Evolutionary conservation across 805 yeast genomes (phyloP), one percentile per base, ranked within the genome.

Genomic region (Maudiozyma saulgeensis): DNA sequence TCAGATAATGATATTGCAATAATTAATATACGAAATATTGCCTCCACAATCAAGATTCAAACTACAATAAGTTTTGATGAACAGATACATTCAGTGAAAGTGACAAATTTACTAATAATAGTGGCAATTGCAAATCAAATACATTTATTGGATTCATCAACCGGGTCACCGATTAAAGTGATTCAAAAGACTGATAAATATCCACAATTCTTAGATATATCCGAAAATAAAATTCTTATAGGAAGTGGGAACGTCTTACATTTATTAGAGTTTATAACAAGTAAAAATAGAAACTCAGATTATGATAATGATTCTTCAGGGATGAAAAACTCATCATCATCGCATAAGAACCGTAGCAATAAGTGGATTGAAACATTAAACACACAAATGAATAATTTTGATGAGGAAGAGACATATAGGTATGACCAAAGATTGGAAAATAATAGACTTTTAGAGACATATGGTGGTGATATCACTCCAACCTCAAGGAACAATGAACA

Each of bases 231-330:
- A 35, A 56, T 66, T 53, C 50, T 66, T 15, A 47, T 62, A 25
- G 67, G 63, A 8, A 58, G 61, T 40, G 61, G 61, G 18, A 62
- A 63, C 40, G 58, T 58, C 9, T 49, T 66, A n/a, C 61, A 63
- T 43, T 62, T 56, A 46, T 43, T 62, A 23, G 63, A 61, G 42
- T 66, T 60, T 45, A 52, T 59, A 9, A 49, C 61, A 18, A 41
- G 16, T 25, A 46, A 46, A 32, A 46, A 46, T 25, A 28, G 13
- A 18, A 26, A 26, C 15, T 11, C 32, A 15, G 35, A 43, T 4
- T 13, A 16, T 35, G 38, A 35, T 35, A 19, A 35, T 6, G 15
- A 6, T 35, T 19, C 41, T 18, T 23, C 23, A 7, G 41, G 41
- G 13, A 47, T 11, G 6, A 25, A 15, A 12, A 8, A 12, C 7